A percentile compares a stretch with the other conserved stretches of the same genome.
These are phyloP conservation scores for Pilaira anomala DNA, from an alignment of 192 early-diverging fungal genomes.

Conservation along the genomic window DNA sequence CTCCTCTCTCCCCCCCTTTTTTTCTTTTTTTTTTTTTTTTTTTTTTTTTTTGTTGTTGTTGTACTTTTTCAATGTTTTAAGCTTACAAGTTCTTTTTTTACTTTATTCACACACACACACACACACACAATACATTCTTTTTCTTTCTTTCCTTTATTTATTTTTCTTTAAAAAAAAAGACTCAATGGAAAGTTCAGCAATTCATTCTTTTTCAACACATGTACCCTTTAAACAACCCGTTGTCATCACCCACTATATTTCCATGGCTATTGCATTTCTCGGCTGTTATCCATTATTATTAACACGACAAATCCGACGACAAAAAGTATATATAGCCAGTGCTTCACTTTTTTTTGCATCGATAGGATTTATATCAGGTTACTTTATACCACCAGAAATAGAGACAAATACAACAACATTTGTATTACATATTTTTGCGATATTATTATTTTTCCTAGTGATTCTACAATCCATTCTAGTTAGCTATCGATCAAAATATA, in stretches of 20 bases:
- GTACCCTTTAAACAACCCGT: conserved; percentile 36
- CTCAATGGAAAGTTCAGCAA: conserved; percentile 13
- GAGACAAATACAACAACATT: neutral
- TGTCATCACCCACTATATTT: conserved; percentile 44
- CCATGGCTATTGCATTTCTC: conserved; percentile 41
- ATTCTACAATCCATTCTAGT: neutral
- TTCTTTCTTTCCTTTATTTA: conserved; percentile 5
- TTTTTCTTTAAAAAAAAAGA: neutral
- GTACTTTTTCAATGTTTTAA: neutral
- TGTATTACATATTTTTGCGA: neutral
- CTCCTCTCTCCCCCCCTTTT: neutral
- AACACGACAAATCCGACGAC: conserved; percentile 28
- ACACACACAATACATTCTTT: too few relatives aligned
- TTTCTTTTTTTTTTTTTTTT: conserved; percentile 1
- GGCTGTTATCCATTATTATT: conserved; percentile 39
- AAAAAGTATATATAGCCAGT: neutral
- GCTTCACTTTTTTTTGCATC: conserved; percentile 7
- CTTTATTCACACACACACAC: neutral
- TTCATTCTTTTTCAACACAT: conserved; percentile 17
- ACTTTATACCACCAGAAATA: neutral
- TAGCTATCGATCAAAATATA: neutral
- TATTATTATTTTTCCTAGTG: conserved; percentile 8
- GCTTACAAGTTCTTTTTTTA: neutral
- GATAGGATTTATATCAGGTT: conserved; percentile 12
- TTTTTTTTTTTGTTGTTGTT: neutral